phyloP scores from a whole-genome alignment of 371 early-diverging fungal genomes.

The Haplosporangium sp. region DNA sequence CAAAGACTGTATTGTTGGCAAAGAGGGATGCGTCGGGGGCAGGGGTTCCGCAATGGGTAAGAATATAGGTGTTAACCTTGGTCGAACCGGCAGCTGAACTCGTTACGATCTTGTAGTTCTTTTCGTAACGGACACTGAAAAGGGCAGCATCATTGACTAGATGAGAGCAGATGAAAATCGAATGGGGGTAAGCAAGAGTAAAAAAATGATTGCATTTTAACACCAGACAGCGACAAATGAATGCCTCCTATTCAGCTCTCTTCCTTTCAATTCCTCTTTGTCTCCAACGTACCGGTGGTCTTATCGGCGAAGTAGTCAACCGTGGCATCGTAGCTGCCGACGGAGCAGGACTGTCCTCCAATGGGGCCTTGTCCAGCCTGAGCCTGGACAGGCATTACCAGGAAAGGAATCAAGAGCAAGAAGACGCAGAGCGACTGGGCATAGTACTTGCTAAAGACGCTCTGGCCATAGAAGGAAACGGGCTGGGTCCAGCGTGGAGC shows the following conservation, averaged over 20 bases:
- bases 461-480: conserved; percentile 56
- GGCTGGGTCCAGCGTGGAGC: conserved; percentile 55
- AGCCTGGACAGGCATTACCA: conserved; percentile 48
- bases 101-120: conserved; percentile 57
- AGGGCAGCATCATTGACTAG: conserved; percentile 60
- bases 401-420: conserved; percentile 48
- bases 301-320: conserved; percentile 70
- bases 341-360: conserved; percentile 56
- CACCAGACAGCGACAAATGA: background rate
- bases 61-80: conserved; percentile 48
- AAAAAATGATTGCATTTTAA: background rate
- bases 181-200: no score
- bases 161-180: background rate
- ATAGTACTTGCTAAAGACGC: conserved; percentile 58
- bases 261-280: no score
- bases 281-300: conserved; percentile 52
- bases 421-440: conserved; percentile 54
- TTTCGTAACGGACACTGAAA: conserved; percentile 72
- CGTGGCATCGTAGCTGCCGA: conserved; percentile 33
- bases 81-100: conserved; percentile 16
- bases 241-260: conserved; percentile 6
- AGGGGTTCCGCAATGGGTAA: conserved; percentile 80
- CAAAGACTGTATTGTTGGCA: conserved; percentile 62
- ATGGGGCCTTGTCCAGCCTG: conserved; percentile 56
- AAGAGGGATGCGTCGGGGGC: conserved; percentile 59